A percentile compares a stretch with the other conserved stretches of the same genome.
phyloP scores from a whole-genome alignment of 2,329 filamentous ascomycete genomes.

The Aspergillus arachidicola region DNA sequence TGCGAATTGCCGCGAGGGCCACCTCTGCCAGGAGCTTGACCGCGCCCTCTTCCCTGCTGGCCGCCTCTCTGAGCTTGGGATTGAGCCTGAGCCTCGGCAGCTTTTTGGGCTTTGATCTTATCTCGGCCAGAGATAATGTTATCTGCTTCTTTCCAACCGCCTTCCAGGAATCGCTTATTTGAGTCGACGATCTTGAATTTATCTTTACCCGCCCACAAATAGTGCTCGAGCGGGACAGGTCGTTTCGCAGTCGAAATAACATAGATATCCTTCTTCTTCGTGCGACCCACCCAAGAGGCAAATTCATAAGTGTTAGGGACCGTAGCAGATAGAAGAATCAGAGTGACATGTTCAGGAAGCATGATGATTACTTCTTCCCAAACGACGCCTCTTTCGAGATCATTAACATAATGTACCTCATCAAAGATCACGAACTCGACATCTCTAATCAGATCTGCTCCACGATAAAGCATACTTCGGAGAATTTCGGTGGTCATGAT shows the following conservation, averaged over 20 bases:
- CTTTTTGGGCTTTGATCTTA: slow-evolving; percentile 65
- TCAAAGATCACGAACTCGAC: slow-evolving; percentile 99
- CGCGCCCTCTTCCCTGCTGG: slow-evolving; percentile 56
- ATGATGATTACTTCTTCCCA: slow-evolving; percentile 99
- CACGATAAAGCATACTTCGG: slow-evolving; percentile 95
- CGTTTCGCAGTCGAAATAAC: slow-evolving; percentile 97
- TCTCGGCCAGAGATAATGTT: slow-evolving; percentile 78
- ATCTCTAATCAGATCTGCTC: slow-evolving; percentile 92
- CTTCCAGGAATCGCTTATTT: slow-evolving; percentile 87
- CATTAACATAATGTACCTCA: slow-evolving; percentile 98
- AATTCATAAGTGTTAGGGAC: slow-evolving; percentile 98
- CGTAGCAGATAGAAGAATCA: slow-evolving; percentile 92
- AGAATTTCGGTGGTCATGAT: slow-evolving; percentile 99
- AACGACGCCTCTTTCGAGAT: slow-evolving; percentile 91
- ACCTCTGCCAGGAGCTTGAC: slow-evolving; percentile 53
- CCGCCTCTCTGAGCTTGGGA: slow-evolving; percentile 57
- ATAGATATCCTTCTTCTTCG: slow-evolving; percentile 98
- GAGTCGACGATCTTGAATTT: slow-evolving; percentile 94
- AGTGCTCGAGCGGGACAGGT: slow-evolving; percentile 93
- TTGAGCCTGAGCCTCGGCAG: slow-evolving; percentile 53
- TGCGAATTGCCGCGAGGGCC: slow-evolving; percentile 37
- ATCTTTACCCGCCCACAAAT: slow-evolving; percentile 89
- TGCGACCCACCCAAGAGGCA: slow-evolving; percentile 95
- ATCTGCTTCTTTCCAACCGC: slow-evolving; percentile 94
- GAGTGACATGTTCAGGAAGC: slow-evolving; percentile 93